phyloP scores from a whole-genome alignment of 2,329 filamentous ascomycete genomes.

The Fusarium mundagurra region DNA sequence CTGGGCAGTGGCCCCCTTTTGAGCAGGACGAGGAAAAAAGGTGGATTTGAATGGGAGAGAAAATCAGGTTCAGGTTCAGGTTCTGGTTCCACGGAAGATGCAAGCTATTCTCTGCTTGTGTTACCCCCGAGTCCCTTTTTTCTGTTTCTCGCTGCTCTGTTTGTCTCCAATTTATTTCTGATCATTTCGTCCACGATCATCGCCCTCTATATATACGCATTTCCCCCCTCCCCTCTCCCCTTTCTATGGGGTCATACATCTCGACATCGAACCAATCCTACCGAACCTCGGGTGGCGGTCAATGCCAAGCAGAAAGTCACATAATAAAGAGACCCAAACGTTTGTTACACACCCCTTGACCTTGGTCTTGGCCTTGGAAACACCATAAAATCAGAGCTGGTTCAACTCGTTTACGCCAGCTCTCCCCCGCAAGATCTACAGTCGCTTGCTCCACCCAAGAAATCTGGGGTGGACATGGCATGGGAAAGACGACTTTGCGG shows the following conservation, averaged over 20 bases:
- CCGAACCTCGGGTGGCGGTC: constrained; percentile 42
- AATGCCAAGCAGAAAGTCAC: constrained; percentile 9
- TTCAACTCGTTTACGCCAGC: neutral
- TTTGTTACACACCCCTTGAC: neutral
- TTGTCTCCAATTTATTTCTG: constrained; percentile 24
- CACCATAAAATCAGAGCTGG: neutral
- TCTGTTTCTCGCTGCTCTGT: neutral
- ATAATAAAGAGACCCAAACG: neutral
- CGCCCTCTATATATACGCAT: constrained; percentile 8
- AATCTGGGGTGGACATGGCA: constrained; percentile 12
- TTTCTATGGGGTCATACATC: neutral
- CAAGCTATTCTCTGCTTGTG: constrained; percentile 23
- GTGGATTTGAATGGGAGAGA: neutral
- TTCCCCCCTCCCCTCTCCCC: neutral
- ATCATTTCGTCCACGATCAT: constrained; percentile 12
- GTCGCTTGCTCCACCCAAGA: constrained; percentile 15
- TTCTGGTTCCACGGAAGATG: constrained; percentile 12
- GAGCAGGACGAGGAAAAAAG: neutral
- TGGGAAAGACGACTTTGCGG: constrained; percentile 38
- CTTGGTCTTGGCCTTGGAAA: neutral
- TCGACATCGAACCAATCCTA: constrained; percentile 33
- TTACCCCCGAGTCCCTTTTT: neutral
- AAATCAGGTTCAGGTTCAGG: no score
- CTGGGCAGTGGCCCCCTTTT: constrained; percentile 19
- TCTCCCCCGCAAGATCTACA: constrained; percentile 42